These are phyloP conservation scores for Trametes gibbosa DNA, from an alignment of 768 basidiomycete genomes.

Conservation along the genomic window DNA sequence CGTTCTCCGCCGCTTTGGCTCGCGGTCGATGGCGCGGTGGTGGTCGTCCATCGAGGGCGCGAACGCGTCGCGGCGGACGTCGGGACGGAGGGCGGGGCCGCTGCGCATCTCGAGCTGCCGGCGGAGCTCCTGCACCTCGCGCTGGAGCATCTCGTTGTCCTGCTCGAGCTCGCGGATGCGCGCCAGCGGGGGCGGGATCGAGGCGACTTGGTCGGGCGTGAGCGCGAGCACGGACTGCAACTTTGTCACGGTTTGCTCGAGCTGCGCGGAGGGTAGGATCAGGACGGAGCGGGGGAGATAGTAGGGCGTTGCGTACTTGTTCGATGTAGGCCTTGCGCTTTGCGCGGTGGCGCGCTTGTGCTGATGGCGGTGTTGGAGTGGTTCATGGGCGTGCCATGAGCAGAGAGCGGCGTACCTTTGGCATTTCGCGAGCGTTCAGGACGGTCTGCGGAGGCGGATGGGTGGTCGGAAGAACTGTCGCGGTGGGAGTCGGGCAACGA, in stretches of 20 bases:
- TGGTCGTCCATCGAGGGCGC: conserved; percentile 16
- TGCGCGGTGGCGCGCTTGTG: conserved; percentile 86
- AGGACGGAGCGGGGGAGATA: not conserved
- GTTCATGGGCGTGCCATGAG: not conserved
- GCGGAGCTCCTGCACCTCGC: conserved; percentile 75
- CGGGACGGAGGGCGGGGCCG: conserved; percentile 23
- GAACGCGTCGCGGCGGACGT: conserved; percentile 20
- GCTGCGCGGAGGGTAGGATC: conserved; percentile 38
- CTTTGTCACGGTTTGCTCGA: conserved; percentile 84
- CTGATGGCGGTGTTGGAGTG: conserved; percentile 37
- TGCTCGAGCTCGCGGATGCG: conserved; percentile 83
- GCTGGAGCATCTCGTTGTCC: conserved; percentile 67
- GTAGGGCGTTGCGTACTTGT: conserved; percentile 46
- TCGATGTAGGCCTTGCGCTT: conserved; percentile 94
- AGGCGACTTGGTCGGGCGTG: conserved; percentile 71
- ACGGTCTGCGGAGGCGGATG: conserved; percentile 14
- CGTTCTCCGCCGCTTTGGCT: conserved; percentile 29
- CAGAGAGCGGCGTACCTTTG: conserved; percentile 21
- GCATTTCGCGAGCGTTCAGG: conserved; percentile 27
- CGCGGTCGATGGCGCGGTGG: conserved; percentile 24
- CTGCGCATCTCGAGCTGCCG: conserved; percentile 46
- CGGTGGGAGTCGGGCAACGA: conserved; percentile 18
- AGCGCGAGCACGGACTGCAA: conserved; percentile 73
- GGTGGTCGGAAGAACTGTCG: conserved; percentile 18
- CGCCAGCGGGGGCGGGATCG: conserved; percentile 66